Evolutionary conservation across 169 alveolate species (phyloP), one percentile per base, ranked within the genome.

Genomic region (Plasmodium falciparum): DNA sequence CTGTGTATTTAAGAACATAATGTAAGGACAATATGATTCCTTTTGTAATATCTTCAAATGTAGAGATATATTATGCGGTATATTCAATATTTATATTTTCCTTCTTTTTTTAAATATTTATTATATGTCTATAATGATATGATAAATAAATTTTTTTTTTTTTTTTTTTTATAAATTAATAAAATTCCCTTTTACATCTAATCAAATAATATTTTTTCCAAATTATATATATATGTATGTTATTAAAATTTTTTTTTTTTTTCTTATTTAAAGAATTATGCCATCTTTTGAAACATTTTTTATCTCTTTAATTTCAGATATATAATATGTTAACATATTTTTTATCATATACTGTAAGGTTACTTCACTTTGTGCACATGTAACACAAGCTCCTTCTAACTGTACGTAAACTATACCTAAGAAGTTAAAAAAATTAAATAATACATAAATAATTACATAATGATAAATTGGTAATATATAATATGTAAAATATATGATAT

Each of bases 281-380:
- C 90, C 90, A 69, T 69, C 59, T 80, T 80, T 66, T 67, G 90
- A 67, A 26, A 80, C 83, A 80, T 80, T 80, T 80, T 80, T 80
- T 67, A 80, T 80, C 58, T 80, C 90, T 72, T 80, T 95, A 50
- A 94, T 92, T 71, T 94, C 96, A 59, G 93, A 93, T 47, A 94
- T 89, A 66, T 94, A 94, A 80, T 94, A 94, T 88, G 94, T 88
- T 39, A 94, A 76, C 95, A 93, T 94, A 26, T 94, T 94, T 76
- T 94, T 94, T 52, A 94, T 94, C 96, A 94, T 94, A 78, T 92
- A 93, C 88, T 94, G 93, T 15, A 94, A 92, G 20, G 96, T 94
- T 20, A 92, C 52, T 85, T 94, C 96, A 76, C 95, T 92, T 78
- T 94, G 96, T 50, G 93, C 88, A 43, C 96, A 94, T 24, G 95